Evolutionary conservation across 2,329 filamentous ascomycete species (phyloP).

Genomic region (Aphanoascus verrucosus): DNA sequence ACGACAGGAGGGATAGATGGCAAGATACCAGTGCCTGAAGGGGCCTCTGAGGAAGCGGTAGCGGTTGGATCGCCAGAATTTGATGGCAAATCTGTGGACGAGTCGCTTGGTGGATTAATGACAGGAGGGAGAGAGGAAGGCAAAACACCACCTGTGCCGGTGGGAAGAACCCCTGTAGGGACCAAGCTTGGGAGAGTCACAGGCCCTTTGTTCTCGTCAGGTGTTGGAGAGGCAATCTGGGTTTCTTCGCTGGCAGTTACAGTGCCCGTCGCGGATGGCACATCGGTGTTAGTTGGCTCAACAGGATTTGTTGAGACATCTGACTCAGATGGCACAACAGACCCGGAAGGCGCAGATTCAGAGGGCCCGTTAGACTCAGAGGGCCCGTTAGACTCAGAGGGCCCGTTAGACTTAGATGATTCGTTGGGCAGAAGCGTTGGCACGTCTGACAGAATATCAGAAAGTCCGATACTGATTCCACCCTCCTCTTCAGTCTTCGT

Average conservation of each 20-base stretch:
- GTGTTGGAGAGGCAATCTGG: too few relatives aligned
- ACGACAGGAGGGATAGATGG: not conserved
- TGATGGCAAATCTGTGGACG: not conserved
- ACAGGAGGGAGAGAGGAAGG: not conserved
- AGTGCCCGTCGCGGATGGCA: too few relatives aligned
- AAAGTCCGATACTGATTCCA: conserved; percentile 10
- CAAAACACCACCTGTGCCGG: not conserved
- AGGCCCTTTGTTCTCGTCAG: too few relatives aligned
- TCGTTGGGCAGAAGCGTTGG: not conserved
- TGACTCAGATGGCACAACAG: too few relatives aligned
- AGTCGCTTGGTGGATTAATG: not conserved
- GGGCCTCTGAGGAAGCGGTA: not conserved
- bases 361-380: too few relatives aligned
- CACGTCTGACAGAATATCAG: conserved; percentile 1
- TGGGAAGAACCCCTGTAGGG: too few relatives aligned
- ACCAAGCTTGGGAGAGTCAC: too few relatives aligned
- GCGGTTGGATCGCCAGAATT: not conserved
- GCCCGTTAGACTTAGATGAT: not conserved
- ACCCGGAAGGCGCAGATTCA: too few relatives aligned
- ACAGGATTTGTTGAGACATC: too few relatives aligned
- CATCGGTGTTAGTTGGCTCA: too few relatives aligned
- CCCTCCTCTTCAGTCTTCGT: not conserved
- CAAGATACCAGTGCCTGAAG: not conserved
- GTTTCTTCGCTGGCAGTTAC: too few relatives aligned
- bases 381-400: not conserved